These are phyloP conservation scores for Lasiosphaeriaceae sp. DNA, from an alignment of 495 filamentous ascomycete species.

Conservation along the genomic window DNA sequence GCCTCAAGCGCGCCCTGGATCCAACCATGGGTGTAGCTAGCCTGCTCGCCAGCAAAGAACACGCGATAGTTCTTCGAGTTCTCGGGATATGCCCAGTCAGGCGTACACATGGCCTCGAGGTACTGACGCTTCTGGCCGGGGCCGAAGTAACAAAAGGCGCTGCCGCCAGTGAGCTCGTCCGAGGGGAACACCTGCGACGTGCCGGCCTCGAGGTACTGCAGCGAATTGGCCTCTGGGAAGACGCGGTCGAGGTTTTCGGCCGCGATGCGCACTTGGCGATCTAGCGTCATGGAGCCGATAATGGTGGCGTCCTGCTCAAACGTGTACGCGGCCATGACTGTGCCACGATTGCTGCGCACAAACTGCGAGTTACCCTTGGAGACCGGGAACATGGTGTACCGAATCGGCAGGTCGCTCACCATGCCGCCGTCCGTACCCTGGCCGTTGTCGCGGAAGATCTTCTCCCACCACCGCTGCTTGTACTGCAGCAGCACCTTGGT, in stretches of 20 bases:
- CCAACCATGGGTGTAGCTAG: constrained; percentile 1
- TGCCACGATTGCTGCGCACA: neutral
- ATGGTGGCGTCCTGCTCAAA: constrained; percentile 14
- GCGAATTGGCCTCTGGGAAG: neutral
- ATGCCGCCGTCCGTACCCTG: neutral
- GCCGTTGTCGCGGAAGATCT: neutral
- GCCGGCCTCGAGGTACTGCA: neutral
- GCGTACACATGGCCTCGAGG: neutral
- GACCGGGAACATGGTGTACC: neutral
- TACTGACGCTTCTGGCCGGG: neutral
- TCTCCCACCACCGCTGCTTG: neutral
- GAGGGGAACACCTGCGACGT: neutral
- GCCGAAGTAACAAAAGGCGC: neutral
- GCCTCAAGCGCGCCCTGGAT: constrained; percentile 1
- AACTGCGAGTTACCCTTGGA: neutral
- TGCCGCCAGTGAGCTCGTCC: neutral
- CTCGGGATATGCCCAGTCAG: neutral
- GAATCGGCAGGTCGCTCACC: neutral
- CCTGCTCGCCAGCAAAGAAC: constrained; percentile 4
- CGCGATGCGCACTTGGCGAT: neutral
- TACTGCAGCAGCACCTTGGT: neutral
- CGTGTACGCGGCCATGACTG: constrained; percentile 10
- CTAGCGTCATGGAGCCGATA: constrained; percentile 6
- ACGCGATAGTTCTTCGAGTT: neutral
- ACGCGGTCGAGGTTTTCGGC: neutral